Evolutionary conservation across 2,329 filamentous ascomycete species (phyloP).

Genomic region (Periglandula ipomoeae): DNA sequence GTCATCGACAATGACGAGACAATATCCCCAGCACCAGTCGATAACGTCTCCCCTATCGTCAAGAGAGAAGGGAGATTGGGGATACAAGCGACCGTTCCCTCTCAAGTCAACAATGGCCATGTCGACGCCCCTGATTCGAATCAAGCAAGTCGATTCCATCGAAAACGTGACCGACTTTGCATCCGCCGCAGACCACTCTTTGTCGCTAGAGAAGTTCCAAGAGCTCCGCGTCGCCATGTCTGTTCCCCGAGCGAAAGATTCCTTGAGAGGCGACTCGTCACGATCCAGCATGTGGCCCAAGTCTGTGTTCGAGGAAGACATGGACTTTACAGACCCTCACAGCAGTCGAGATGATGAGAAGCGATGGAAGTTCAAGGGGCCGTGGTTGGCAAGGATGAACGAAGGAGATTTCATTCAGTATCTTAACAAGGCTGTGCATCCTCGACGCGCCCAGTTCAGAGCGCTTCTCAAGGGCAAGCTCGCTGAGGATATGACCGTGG

Average conservation of each 20-base stretch:
- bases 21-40: constrained; percentile 73
- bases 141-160: constrained; percentile 72
- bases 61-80: constrained; percentile 77
- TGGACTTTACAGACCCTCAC: constrained; percentile 41
- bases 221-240: constrained; percentile 69
- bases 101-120: constrained; percentile 63
- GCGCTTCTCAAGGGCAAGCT: constrained; percentile 40
- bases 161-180: constrained; percentile 87
- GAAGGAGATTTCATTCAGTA: constrained; percentile 51
- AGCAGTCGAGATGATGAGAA: constrained; percentile 30
- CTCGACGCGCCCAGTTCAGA: constrained; percentile 45
- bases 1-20: constrained; percentile 48
- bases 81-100: constrained; percentile 77
- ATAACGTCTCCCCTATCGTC: constrained; percentile 70
- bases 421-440: constrained; percentile 43
- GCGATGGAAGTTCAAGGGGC: constrained; percentile 59
- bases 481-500: constrained; percentile 34
- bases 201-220: constrained; percentile 78
- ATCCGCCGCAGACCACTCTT: constrained; percentile 70
- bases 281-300: constrained; percentile 21
- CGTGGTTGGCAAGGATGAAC: constrained; percentile 55
- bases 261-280: constrained; percentile 7
- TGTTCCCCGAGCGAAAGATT: constrained; percentile 29
- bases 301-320: constrained; percentile 52
- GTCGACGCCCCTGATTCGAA: constrained; percentile 64